phyloP scores from a whole-genome alignment of 352 stramenopile genomes.

The Pythium monospermum region DNA sequence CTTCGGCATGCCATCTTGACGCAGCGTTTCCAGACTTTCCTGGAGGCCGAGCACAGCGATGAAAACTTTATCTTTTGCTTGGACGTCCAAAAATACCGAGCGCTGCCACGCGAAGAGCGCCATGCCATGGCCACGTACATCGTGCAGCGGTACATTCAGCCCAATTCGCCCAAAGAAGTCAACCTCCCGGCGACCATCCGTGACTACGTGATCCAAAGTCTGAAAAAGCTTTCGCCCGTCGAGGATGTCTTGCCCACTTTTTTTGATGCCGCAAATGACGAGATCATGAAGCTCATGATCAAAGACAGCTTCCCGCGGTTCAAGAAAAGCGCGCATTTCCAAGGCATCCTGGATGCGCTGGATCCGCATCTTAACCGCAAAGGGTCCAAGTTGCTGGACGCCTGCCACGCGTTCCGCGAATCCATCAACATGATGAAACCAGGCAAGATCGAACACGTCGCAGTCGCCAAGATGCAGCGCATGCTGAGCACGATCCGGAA shows the following conservation, averaged over 20 bases:
- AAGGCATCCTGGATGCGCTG: slow-evolving; percentile 54
- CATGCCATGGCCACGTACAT: slow-evolving; percentile 36
- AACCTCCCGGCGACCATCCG: slow-evolving; percentile 63
- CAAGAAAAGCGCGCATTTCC: slow-evolving; percentile 68
- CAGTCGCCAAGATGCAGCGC: slow-evolving; percentile 42
- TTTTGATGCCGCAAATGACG: slow-evolving; percentile 53
- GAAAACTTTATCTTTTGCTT: slow-evolving; percentile 78
- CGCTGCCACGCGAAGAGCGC: slow-evolving; percentile 21
- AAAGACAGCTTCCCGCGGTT: slow-evolving; percentile 80
- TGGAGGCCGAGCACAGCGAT: slow-evolving; percentile 69
- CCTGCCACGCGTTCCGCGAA: slow-evolving; percentile 70
- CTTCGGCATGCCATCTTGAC: slow-evolving; percentile 53
- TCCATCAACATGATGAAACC: slow-evolving; percentile 55
- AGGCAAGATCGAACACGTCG: slow-evolving; percentile 48
- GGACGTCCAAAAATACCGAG: slow-evolving; percentile 55
- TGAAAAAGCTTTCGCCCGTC: slow-evolving; percentile 21
- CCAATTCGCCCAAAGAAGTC: slow-evolving; percentile 56
- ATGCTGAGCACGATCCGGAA: slow-evolving; percentile 71
- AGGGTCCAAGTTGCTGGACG: slow-evolving; percentile 52
- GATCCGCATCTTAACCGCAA: slow-evolving; percentile 62
- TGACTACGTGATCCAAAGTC: slow-evolving; percentile 32
- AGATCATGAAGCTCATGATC: slow-evolving; percentile 80
- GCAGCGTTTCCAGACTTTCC: slow-evolving; percentile 57
- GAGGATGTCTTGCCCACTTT: slow-evolving; percentile 33
- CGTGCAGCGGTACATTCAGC: slow-evolving; percentile 49